Base-by-base conservation (phyloP, 768 basidiomycete genomes). In the Boletus sensibilis region DNA sequence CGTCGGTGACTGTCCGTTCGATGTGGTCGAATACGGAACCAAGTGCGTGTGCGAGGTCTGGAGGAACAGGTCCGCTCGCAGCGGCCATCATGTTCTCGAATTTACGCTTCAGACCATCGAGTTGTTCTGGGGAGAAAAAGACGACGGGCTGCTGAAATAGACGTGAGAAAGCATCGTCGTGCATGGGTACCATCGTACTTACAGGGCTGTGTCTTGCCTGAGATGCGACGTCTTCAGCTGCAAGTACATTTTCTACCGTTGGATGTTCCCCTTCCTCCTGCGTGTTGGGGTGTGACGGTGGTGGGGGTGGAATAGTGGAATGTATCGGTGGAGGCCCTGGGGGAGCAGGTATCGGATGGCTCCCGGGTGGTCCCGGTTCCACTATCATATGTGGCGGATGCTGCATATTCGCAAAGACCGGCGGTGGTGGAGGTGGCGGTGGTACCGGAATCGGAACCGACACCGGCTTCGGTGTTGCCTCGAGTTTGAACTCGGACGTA, bases 1-100 rank as follows among this genome's bases (percentile, higher is more conserved):
- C 40, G 6, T 72, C 70, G 10, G 59, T 59, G 27, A 56, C 61
- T 21, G 71, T 70, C 49, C 66, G 67, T 42, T 72, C 70, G 52
- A 72, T 72, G 33, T 72, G 70, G 46, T 73, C 67, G 27, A 72
- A 73, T 14, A 72, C 71, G 13, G 72, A 63, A 11, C 70, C 72
- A 11, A 72, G 60, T 4, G 64, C 66, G n/a, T 66, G 69, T 11
- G 70, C 70, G 20, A 73, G 62, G 0, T 71, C 66, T 8, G 69
- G 70, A 16, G 69, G 40, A 4, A 73, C 68, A 1, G 70, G 69
- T 1, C 70, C 71, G 39, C 61, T 65, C 20, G 70, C 70, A 10
- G 64, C 68, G 7, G 21, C 39, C 66, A 72, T 72, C 68, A 72
- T 68, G 23, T 66, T 57, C 0, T 73, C 71, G 18, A 72, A 72